Evolutionary conservation across 805 yeast species (phyloP), one percentile per base, ranked within the genome.

Genomic region (Scheffersomyces stipitis): DNA sequence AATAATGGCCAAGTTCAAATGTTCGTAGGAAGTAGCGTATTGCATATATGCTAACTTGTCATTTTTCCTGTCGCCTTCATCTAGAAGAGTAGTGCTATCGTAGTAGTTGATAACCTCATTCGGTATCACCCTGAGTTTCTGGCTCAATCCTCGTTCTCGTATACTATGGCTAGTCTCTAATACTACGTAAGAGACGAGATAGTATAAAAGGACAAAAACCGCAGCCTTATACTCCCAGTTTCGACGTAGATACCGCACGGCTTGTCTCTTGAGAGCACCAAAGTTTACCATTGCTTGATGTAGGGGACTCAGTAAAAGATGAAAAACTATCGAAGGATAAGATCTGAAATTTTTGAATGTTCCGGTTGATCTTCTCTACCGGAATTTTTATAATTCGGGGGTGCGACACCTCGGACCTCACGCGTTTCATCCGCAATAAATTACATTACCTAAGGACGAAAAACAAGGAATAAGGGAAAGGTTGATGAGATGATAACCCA

Each of bases 21-120:
- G 77, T 15, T 66, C 60, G 7, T 62, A 46, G 37, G 71, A 64
- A 0, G 86, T 78, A 3, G 83, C 84, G 54, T 81, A 81, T 34
- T 76, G 76, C 4, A 80, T 76, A 50, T 81, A 81, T 0, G 84
- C 86, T 28, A 55, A 62, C 37, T 63, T 60, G 1, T 44, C 38
- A 5, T 34, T 37, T 17, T 42, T 26, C 17, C 34, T 59, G n/a
- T 40, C 33, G 12, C 34, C 28, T 7, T 18, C 28, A 7, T 10
- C 24, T 8, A 31, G 29, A 3, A 5, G 6, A 3, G 26, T 8
- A 3, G 40, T 29, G 4, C 34, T 30, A 16, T 42, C 50, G 30
- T 37, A 52, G 28, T 39, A 30, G 18, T 49, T 40, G 8, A 56
- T 45, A 13, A 51, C 49, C 23, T 48, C 55, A n/a, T 41, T 44